Evolutionary conservation across 2,329 filamentous ascomycete species (phyloP), one percentile per base, ranked within the genome.

Genomic region (Blumeriella jaapii): DNA sequence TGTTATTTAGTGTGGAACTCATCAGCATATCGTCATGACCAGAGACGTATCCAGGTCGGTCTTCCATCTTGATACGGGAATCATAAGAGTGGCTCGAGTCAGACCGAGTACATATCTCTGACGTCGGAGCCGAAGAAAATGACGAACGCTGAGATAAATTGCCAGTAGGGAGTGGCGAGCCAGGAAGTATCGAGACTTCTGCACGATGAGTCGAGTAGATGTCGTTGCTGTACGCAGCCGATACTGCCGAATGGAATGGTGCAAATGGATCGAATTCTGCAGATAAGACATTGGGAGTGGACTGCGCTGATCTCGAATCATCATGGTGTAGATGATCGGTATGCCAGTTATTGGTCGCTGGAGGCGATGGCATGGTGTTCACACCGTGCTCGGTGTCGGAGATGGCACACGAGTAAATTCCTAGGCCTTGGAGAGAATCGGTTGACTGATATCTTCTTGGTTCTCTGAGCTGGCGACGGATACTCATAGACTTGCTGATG

Each of bases 221-320:
- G 40, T 68, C 64, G 47, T 65, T 61, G 40, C 55, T 59, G 45
- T 69, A 71, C 3, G 64, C 44, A 13, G 56, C 42, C 36, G 60
- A 51, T 42, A 38, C 51, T 34, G 55, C 51, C 16, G 59, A 48
- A 22, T 64, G 61, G 48, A 69, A 71, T 38, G 59, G 57, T 41
- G 59, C 58, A 49, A 70, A 74, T 18, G 62, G 53, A 46, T 68
- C 64, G 49, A 71, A 74, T 29, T 69, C 68, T 22, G 62, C 52
- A 20, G 65, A 59, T 37, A 70, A 52, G 18, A 68, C 59, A 45
- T 60, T 65, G 34, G 65, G 59, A 41, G 47, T 51, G 16, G 50
- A 40, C 17, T 50, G 46, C 18, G 49, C 41, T 18, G 50, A 49
- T 28, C 48, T 49, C 18, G 51, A 40, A 25, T 46, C 43, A 24